Percentiles rank a stretch among this genome's conserved stretches.
These are phyloP conservation scores for Flaveria brownii DNA, from an alignment of 129 eudicot genomes.

Conservation along the genomic window DNA sequence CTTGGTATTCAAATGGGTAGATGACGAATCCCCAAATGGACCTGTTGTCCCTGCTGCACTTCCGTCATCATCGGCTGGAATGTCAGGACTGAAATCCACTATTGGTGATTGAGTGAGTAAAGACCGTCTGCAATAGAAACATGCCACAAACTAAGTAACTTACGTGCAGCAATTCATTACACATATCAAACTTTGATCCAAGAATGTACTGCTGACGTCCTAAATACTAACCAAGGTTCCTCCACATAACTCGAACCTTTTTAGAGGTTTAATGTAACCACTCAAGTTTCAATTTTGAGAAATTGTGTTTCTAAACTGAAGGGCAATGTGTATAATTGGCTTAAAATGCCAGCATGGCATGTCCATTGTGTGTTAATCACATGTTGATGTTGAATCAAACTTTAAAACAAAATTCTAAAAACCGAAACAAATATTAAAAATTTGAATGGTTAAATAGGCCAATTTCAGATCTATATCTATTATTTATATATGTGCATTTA, in stretches of 20 bases:
- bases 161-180: not conserved
- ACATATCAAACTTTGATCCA: not conserved
- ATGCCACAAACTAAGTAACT: not conserved
- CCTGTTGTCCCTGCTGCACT: slow-evolving; percentile 24
- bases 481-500: no score
- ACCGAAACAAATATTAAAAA: not conserved
- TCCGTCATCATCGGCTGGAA: slow-evolving; percentile 35
- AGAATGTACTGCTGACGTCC: not conserved
- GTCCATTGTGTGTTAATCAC: not conserved
- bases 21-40: slow-evolving; percentile 28
- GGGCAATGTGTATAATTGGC: not conserved
- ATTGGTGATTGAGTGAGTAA: slow-evolving; percentile 84
- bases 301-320: not conserved
- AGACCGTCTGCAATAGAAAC: slow-evolving; percentile 65
- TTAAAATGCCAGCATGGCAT: not conserved
- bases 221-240: no score
- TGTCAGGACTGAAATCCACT: slow-evolving; percentile 43
- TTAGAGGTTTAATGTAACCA: not conserved
- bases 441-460: not conserved
- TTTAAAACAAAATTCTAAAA: not conserved
- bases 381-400: not conserved
- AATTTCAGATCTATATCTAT: no score
- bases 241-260: no score
- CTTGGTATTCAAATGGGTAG: slow-evolving; percentile 21
- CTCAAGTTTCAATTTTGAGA: not conserved